A percentile compares a stretch with the other conserved stretches of the same genome.
Conservation (phyloP, 202 grass and related monocot species). For the Dendrocalamus latiflorus region DNA sequence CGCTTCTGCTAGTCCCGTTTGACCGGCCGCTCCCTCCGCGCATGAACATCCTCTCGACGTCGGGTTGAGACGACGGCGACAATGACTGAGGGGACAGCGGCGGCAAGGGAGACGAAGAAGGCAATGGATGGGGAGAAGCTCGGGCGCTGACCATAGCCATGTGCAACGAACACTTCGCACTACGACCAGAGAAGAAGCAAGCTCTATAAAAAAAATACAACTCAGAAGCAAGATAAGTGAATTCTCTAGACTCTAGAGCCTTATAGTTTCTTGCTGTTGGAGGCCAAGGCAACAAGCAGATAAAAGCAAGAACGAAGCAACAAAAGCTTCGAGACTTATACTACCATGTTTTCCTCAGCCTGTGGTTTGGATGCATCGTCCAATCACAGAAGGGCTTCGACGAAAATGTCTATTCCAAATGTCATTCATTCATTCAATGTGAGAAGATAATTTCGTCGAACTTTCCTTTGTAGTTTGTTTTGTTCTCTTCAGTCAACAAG, state of each 20-base stretch:
- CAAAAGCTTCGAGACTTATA: too few relatives aligned
- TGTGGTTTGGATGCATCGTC: not conserved
- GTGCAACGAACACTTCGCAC: not conserved
- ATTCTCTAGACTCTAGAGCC: too few relatives aligned
- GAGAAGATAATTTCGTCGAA: not conserved
- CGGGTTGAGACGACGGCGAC: not conserved
- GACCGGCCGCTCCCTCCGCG: conserved; percentile 7
- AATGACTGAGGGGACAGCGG: not conserved
- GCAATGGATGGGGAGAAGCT: not conserved
- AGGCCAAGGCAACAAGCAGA: not conserved
- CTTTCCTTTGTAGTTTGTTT: not conserved
- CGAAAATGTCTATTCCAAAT: too few relatives aligned
- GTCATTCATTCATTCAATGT: too few relatives aligned
- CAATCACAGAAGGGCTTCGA: not conserved
- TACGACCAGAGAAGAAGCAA: conserved; percentile 2
- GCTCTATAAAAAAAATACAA: not conserved
- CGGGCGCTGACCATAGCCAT: conserved; percentile 34
- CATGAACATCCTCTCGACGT: conserved; percentile 15
- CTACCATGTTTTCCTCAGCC: not conserved
- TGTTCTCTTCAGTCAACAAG: not conserved
- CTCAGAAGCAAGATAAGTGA: not conserved
- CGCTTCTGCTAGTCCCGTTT: not conserved
- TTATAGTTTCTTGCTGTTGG: not conserved
- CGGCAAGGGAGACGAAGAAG: not conserved
- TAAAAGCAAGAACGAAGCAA: not conserved